These are phyloP conservation scores for Pythium aristosporum DNA, from an alignment of 352 stramenopile genomes.

Conservation along the genomic window DNA sequence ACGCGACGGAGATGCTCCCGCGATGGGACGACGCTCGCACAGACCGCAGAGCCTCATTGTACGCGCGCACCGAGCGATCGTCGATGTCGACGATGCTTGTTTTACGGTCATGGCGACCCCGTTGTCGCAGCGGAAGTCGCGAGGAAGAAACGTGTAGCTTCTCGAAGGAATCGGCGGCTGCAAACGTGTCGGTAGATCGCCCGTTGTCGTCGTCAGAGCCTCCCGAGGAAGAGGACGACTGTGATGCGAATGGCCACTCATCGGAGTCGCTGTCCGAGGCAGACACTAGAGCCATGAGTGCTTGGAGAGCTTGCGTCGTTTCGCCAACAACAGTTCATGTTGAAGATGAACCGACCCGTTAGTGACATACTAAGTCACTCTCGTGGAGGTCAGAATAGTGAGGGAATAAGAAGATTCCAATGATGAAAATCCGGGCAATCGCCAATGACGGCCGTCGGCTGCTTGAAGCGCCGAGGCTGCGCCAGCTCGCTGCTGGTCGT, in stretches of 20 bases:
- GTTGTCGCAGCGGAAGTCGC: neutral
- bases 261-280: neutral
- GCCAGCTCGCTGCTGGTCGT: neutral
- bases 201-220: constrained; percentile 9
- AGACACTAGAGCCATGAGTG: neutral
- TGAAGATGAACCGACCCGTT: neutral
- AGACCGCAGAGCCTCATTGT: constrained; percentile 25
- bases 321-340: neutral
- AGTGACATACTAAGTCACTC: constrained; percentile 9
- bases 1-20: constrained; percentile 29
- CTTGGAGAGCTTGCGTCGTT: neutral
- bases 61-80: constrained; percentile 18
- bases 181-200: neutral
- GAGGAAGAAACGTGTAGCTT: neutral
- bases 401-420: neutral
- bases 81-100: neutral
- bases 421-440: neutral
- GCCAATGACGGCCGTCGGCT: neutral
- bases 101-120: constrained; percentile 7
- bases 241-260: constrained; percentile 1
- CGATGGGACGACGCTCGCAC: constrained; percentile 12
- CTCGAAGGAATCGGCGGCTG: neutral
- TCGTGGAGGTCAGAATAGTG: neutral
- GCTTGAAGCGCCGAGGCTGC: neutral
- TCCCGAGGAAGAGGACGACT: neutral